phyloP scores from a whole-genome alignment of 2,329 filamentous ascomycete species.

The Fusarium buharicum region DNA sequence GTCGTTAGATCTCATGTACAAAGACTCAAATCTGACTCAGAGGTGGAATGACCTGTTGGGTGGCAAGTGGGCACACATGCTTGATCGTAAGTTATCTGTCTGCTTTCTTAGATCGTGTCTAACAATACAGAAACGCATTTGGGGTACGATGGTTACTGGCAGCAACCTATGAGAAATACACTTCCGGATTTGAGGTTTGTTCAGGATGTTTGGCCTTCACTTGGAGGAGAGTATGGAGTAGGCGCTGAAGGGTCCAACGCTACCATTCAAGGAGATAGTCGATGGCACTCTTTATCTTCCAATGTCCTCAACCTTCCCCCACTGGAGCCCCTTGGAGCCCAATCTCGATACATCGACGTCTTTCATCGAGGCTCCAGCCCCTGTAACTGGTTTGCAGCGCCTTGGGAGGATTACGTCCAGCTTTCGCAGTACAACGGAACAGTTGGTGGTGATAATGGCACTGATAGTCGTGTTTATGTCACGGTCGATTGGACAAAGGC shows the following conservation, averaged over 20 bases:
- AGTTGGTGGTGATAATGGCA: slow-evolving; percentile 46
- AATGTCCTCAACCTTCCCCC: slow-evolving; percentile 49
- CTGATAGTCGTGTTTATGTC: slow-evolving; percentile 47
- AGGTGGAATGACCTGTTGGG: slow-evolving; percentile 35
- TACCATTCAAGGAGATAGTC: slow-evolving; percentile 52
- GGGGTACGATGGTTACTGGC: slow-evolving; percentile 66
- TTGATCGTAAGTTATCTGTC: slow-evolving; percentile 19
- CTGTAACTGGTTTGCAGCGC: slow-evolving; percentile 46
- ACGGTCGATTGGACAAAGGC: slow-evolving; percentile 52
- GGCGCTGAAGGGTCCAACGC: slow-evolving; percentile 50
- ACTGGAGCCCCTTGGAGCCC: slow-evolving; percentile 48
- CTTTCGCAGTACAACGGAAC: slow-evolving; percentile 46
- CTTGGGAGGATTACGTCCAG: slow-evolving; percentile 49
- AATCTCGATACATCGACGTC: slow-evolving; percentile 50
- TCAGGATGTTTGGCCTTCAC: slow-evolving; percentile 67
- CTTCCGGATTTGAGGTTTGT: slow-evolving; percentile 61
- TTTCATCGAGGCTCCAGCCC: slow-evolving; percentile 49
- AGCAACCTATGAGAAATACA: slow-evolving; percentile 77
- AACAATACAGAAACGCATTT: slow-evolving; percentile 59
- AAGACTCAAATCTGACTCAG: slow-evolving; percentile 32
- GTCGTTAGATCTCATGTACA: slow-evolving; percentile 32
- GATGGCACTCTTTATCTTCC: slow-evolving; percentile 63
- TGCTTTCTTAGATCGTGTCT: accelerated
- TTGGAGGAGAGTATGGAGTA: slow-evolving; percentile 51
- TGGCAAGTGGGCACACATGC: slow-evolving; percentile 34